Evolutionary conservation across 441 rosid species (phyloP).

Genomic region (Biscutella laevigata): DNA sequence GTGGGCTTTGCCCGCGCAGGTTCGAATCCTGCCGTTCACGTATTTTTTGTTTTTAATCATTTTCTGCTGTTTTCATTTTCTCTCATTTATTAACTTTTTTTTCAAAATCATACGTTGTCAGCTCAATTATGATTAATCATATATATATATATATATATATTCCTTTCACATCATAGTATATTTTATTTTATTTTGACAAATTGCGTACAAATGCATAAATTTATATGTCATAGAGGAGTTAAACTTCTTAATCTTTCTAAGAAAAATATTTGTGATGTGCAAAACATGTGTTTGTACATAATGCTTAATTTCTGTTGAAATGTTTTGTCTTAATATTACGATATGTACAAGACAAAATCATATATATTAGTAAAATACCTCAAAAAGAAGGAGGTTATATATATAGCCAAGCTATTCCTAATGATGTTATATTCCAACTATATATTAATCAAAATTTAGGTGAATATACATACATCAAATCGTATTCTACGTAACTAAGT

Average conservation of each 20-base stretch:
- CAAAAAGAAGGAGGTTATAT: constrained; percentile 1
- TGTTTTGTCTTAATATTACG: not conserved
- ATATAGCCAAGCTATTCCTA: constrained; percentile 20
- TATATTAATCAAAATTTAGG: constrained; percentile 22
- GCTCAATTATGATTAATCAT: too few species aligned
- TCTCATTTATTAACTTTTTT: too few species aligned
- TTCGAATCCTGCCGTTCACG: constrained; percentile 25
- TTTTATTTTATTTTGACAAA: not conserved
- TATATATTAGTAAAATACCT: not conserved
- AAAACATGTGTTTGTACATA: too few species aligned
- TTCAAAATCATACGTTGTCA: too few species aligned
- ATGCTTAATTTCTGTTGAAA: constrained; percentile 12
- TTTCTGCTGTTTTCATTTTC: too few species aligned
- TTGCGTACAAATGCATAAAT: not conserved
- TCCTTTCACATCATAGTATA: too few species aligned
- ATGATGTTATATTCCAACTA: constrained; percentile 18
- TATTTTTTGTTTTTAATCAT: not conserved
- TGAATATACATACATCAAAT: constrained; percentile 21
- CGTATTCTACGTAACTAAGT: not conserved
- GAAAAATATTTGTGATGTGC: not conserved
- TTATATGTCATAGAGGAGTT: not conserved
- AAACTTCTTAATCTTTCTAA: not conserved
- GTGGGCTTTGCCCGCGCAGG: constrained; percentile 25
- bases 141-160: too few species aligned
- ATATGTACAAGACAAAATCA: constrained; percentile 13